Evolutionary conservation across 495 filamentous ascomycete species (phyloP).

Genomic region (Neurospora pannonica): DNA sequence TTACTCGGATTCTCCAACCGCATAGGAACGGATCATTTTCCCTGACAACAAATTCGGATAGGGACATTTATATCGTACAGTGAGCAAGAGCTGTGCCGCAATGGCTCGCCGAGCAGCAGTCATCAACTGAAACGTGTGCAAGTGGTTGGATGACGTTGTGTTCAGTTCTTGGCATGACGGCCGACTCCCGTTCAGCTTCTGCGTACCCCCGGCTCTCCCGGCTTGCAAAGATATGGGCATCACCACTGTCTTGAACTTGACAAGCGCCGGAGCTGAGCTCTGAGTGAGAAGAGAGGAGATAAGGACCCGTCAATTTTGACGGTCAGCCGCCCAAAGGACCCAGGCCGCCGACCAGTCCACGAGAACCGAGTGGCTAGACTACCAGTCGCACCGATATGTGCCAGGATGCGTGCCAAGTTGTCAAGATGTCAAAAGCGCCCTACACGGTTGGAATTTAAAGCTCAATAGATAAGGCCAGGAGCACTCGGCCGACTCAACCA

Average conservation of each 20-base stretch:
- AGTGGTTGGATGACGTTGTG: background rate
- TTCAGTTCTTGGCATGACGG: background rate
- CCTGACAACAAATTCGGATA: background rate
- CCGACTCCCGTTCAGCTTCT: background rate
- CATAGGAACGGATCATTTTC: background rate
- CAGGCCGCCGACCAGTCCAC: background rate
- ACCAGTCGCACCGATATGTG: background rate
- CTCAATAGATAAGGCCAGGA: background rate
- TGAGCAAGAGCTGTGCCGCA: background rate
- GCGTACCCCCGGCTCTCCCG: background rate
- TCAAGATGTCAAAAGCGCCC: background rate
- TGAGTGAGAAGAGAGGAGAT: background rate
- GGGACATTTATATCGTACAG: background rate
- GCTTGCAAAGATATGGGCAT: background rate
- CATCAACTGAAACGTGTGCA: background rate
- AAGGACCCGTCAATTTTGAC: background rate
- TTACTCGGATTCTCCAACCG: background rate
- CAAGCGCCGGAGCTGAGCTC: background rate
- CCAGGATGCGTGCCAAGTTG: background rate
- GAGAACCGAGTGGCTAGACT: background rate
- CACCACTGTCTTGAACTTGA: background rate
- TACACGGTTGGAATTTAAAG: background rate
- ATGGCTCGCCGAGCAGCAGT: background rate
- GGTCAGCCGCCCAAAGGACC: background rate
- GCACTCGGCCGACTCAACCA: background rate